Percentiles rank a stretch among this genome's conserved stretches.
These are phyloP conservation scores for Populus hybrid DNA, from an alignment of 441 rosid genomes.

Conservation along the genomic window DNA sequence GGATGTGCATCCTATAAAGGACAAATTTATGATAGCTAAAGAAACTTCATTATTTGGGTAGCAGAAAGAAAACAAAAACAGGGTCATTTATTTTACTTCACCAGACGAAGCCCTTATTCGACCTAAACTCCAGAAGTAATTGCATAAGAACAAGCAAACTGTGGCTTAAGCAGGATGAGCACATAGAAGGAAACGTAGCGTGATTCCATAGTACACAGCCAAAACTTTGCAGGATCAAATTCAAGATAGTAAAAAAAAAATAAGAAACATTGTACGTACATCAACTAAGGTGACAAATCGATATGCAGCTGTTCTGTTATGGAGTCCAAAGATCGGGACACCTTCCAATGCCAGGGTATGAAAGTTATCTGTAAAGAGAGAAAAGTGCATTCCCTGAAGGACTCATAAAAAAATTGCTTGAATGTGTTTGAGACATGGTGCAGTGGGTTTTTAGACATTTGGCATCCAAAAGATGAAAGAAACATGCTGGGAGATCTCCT, in stretches of 20 bases:
- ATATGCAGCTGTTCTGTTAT: conserved; percentile 84
- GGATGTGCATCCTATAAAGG: neutral
- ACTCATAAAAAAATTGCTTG: neutral
- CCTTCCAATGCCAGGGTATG: conserved; percentile 90
- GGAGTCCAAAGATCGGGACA: conserved; percentile 78
- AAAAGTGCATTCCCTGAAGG: conserved; percentile 1
- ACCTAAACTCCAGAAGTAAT: neutral
- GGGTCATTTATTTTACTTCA: neutral
- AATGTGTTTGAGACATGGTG: neutral
- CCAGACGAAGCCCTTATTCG: neutral
- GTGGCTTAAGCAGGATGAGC: conserved; percentile 12
- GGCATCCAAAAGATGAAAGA: neutral
- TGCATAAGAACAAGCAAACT: neutral
- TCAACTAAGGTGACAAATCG: conserved; percentile 94
- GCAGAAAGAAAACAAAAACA: neutral
- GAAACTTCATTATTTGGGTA: neutral
- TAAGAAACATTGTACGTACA: conserved; percentile 38
- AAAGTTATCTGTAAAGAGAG: conserved; percentile 60
- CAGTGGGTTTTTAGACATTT: neutral
- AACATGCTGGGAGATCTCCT: neutral
- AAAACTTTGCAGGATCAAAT: conserved; percentile 1
- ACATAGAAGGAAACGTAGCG: neutral
- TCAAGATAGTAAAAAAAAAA: conserved; percentile 12
- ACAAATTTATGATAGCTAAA: neutral
- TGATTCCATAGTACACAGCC: neutral